Evolutionary conservation across 805 yeast genomes (phyloP).

Genomic region (Metschnikowia kunwiensis): DNA sequence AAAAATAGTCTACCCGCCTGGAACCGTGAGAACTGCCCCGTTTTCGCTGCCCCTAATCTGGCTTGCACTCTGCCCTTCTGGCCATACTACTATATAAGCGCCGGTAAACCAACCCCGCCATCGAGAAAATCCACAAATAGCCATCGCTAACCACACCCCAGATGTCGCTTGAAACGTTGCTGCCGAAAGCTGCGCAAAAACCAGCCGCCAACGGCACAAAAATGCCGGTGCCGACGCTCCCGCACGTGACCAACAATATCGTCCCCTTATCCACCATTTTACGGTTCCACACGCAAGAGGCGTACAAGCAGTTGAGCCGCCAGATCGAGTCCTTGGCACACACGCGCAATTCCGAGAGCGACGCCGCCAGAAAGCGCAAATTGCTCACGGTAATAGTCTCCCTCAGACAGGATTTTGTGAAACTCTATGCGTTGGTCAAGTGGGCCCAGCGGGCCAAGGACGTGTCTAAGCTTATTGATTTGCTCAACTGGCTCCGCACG

Average conservation of each 20-base stretch:
- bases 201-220: neutral
- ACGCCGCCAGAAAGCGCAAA: constrained; percentile 61
- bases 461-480: constrained; percentile 74
- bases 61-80: too few species aligned
- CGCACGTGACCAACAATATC: constrained; percentile 71
- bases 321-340: constrained; percentile 57
- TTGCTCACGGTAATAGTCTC: constrained; percentile 67
- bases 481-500: constrained; percentile 81
- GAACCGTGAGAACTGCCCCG: too few species aligned
- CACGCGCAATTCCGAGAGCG: constrained; percentile 46
- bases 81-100: too few species aligned
- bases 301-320: constrained; percentile 61
- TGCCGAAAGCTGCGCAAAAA: too few species aligned
- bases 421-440: constrained; percentile 79
- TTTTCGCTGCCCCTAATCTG: too few species aligned
- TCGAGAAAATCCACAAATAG: too few species aligned
- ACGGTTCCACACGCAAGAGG: constrained; percentile 54
- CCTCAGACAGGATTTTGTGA: constrained; percentile 78
- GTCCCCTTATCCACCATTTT: constrained; percentile 61
- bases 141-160: too few species aligned
- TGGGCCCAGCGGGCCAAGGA: constrained; percentile 80
- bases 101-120: too few species aligned
- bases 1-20: too few species aligned
- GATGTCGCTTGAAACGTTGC: too few species aligned
- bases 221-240: constrained; percentile 43